Evolutionary conservation across 1,139 yeast genomes (phyloP), one percentile per base, ranked within the genome.

Genomic region (Candida dubliniensis): DNA sequence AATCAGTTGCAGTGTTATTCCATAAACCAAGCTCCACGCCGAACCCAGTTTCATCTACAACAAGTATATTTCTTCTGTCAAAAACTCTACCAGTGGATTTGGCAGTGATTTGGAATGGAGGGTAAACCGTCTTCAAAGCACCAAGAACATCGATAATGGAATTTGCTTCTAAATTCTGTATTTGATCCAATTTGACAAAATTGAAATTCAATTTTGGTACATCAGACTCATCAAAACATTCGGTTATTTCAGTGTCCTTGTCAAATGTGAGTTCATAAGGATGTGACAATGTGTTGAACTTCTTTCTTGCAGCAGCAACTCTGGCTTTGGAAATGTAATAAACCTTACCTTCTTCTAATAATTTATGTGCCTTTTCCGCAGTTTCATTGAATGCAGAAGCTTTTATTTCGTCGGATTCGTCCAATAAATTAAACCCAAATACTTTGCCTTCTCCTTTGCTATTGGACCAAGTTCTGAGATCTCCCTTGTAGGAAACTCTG

Each of bases 351-450:
- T 90, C 98, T 63, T 87, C 87, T 47, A 95, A 71, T 38, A 81
- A 59, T 54, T 84, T 86, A 66, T 79, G 84, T 58, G 79, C 85
- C 59, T 80, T 81, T 49, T 87, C 96, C 7, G 95, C 97, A 52
- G 80, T 77, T 37, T 89, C 95, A 61, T 87, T 88, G 66, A 95
- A 95, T 3, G 95, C 97, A 8, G 98, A 90, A 12, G 96, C 98
- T 58, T 95, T 80, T 56, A 95, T 95, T 69, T 93, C 99, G 57
- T 95, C 96, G 6, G 96, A 86, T 61, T 95, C 96, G 61, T 95
- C 99, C 51, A 91, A 70, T 52, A 95, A 81, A 55, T 90, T 88
- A 34, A 89, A 89, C 55, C 86, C 86, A 70, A 95, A 89, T 48
- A 95, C 76, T 63, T 88, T 87, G 43, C 99, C 99, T 53, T 86